Evolutionary conservation across 371 early-diverging fungal species (phyloP).

Genomic region (Apophysomyces ossiformis): DNA sequence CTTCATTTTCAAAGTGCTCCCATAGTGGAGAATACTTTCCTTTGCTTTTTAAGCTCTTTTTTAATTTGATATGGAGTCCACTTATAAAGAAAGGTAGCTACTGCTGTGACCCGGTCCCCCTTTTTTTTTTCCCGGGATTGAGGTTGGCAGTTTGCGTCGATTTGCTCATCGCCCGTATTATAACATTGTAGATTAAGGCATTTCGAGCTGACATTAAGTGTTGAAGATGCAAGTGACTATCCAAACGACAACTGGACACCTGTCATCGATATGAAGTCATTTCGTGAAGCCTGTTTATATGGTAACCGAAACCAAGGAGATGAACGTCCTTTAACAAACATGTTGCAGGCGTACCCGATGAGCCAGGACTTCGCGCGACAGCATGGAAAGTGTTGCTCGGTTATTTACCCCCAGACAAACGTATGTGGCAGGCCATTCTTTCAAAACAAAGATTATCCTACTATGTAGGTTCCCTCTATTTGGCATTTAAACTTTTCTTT

Average conservation of each 20-base stretch:
- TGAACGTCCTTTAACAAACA: not conserved
- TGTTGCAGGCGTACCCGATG: slow-evolving; percentile 75
- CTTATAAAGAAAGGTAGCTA: slow-evolving; percentile 47
- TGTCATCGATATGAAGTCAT: slow-evolving; percentile 53
- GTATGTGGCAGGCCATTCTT: slow-evolving; percentile 63
- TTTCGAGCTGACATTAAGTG: slow-evolving; percentile 40
- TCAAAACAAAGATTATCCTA: slow-evolving; percentile 61
- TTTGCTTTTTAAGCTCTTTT: not conserved
- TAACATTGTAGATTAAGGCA: slow-evolving; percentile 37
- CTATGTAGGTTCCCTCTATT: slow-evolving; percentile 50
- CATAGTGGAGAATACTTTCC: not conserved
- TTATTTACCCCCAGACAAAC: slow-evolving; percentile 77
- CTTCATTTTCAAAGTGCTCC: not conserved
- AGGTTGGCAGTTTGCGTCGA: not conserved
- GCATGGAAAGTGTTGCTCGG: slow-evolving; percentile 80
- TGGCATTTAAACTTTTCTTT: not conserved
- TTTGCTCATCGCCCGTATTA: slow-evolving; percentile 8
- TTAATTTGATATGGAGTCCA: slow-evolving; percentile 38
- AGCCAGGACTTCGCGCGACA: slow-evolving; percentile 65
- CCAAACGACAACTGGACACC: slow-evolving; percentile 36
- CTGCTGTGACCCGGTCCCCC: not conserved
- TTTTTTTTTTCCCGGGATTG: not conserved
- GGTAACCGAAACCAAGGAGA: slow-evolving; percentile 28
- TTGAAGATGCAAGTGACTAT: slow-evolving; percentile 26
- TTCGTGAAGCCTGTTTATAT: slow-evolving; percentile 57